These are phyloP conservation scores for Trichoderma gracile DNA, from an alignment of 2,329 filamentous ascomycete genomes.

Conservation along the genomic window DNA sequence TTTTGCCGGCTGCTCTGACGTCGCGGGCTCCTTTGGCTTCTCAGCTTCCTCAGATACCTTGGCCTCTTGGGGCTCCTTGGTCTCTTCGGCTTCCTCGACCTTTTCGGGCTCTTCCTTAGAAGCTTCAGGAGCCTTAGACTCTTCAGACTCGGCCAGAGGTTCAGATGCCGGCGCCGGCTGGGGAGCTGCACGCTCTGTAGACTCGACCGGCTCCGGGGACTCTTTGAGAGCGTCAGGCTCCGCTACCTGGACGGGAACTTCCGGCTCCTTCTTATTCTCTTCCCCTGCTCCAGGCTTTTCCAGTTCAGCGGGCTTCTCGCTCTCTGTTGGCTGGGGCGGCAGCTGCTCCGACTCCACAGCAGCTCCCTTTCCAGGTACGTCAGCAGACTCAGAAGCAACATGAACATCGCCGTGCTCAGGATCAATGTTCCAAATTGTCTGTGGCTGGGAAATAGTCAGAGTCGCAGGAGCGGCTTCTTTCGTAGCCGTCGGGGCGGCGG, in stretches of 20 bases:
- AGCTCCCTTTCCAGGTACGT: constrained; percentile 21
- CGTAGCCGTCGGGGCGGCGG: constrained; percentile 33
- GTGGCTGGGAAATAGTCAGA: constrained; percentile 45
- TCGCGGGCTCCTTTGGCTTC: constrained; percentile 3
- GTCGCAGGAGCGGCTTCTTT: neutral
- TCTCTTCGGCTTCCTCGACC: neutral
- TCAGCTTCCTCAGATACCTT: neutral
- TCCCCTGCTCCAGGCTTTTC: constrained; percentile 1
- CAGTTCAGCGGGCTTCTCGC: constrained; percentile 16
- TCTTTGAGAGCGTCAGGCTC: constrained; percentile 14
- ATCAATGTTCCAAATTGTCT: constrained; percentile 55
- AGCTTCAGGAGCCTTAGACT: neutral
- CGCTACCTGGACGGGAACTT: neutral
- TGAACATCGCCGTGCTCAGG: constrained; percentile 49
- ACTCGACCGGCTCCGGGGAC: neutral
- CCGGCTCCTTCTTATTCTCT: constrained; percentile 6
- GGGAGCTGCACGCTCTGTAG: neutral
- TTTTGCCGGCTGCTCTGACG: constrained; percentile 12
- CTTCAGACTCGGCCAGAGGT: neutral
- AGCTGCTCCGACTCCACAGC: constrained; percentile 13
- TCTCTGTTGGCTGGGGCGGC: neutral
- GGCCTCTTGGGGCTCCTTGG: neutral
- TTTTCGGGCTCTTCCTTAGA: neutral
- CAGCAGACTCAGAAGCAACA: constrained; percentile 28
- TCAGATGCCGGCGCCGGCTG: neutral